Evolutionary conservation across 31 red algal genomes (phyloP).

Genomic region (Pterothamnion heteromorphum): DNA sequence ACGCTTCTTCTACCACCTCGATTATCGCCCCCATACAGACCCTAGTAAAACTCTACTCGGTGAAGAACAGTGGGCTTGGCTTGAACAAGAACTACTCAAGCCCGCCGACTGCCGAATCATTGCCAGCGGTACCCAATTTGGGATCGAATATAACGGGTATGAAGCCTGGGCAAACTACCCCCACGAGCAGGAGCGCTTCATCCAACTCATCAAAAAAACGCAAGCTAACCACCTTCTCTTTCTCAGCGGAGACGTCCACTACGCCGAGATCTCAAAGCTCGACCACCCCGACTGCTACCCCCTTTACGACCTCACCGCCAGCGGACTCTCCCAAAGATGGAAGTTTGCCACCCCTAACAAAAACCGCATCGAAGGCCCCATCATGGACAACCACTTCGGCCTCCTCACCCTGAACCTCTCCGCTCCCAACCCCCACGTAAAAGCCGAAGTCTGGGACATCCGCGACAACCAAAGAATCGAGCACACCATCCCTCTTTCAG

Average conservation of each 20-base stretch:
- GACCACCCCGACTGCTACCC: background rate
- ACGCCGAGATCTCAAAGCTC: background rate
- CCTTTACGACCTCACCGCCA: background rate
- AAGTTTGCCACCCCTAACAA: background rate
- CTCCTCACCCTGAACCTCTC: background rate
- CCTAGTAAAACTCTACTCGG: background rate
- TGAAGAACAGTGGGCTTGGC: background rate
- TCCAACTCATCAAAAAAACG: background rate
- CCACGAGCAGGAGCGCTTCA: background rate
- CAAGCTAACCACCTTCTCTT: background rate
- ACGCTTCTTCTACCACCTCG: background rate
- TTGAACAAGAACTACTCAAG: background rate
- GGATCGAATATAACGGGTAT: background rate
- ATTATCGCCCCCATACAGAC: background rate
- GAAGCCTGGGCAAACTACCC: background rate
- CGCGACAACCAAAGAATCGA: background rate
- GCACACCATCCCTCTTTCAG: background rate
- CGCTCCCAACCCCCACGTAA: background rate
- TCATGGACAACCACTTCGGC: background rate
- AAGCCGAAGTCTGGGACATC: background rate
- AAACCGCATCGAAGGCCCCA: background rate
- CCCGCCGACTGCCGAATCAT: background rate
- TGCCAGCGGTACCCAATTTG: background rate
- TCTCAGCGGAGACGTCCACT: background rate
- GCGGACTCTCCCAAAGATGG: background rate